Base-by-base conservation (phyloP, 306 rosid species). In the Rosa rugosa region DNA sequence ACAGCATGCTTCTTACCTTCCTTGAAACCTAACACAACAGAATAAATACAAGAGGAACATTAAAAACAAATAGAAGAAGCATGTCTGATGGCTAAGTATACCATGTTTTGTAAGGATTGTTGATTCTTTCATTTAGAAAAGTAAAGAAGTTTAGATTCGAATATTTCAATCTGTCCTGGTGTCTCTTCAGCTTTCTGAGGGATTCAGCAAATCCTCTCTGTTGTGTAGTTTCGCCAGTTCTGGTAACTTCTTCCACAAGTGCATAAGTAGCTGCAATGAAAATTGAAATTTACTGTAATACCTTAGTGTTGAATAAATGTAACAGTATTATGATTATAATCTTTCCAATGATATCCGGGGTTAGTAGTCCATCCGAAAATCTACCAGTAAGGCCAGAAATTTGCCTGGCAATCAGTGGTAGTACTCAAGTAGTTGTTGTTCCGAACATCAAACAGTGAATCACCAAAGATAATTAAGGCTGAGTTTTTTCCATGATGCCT, bases 1-100 rank as follows among this genome's bases (percentile, higher is more conserved):
- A 65, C 94, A 90, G 34, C 34, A 11, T 93, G 88, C 4, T 0
- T 36, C 44, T 79, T 83, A 23, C 82, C 92, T 68, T 84, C 90
- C 65, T 31, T 31, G 34, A 31, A 31, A 31, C 34, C 34, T 31
- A 31, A 31, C 34, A 31, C 34, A 31, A 31, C 34, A 31, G 34
- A 31, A 31, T 31, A 31, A 31, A 31, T 31, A 31, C 34, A 31
- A 31, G 34, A 31, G 34, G 34, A 31, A 31, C 34, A 31, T 31
- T 31, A 31, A 31, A 31, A 31, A 31, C 34, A 31, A 31, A 31
- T 31, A 31, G 34, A 31, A 31, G 34, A 31, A 31, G 34, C 34
- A 31, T 31, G 34, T 31, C 34, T 31, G 34, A 31, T 31, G 34
- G 34, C 34, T 31, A 31, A 31, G 34, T 31, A 31, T 31, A 31